phyloP scores from a whole-genome alignment of 1,284 basidiomycete genomes.

The Heimioporus retisporus region DNA sequence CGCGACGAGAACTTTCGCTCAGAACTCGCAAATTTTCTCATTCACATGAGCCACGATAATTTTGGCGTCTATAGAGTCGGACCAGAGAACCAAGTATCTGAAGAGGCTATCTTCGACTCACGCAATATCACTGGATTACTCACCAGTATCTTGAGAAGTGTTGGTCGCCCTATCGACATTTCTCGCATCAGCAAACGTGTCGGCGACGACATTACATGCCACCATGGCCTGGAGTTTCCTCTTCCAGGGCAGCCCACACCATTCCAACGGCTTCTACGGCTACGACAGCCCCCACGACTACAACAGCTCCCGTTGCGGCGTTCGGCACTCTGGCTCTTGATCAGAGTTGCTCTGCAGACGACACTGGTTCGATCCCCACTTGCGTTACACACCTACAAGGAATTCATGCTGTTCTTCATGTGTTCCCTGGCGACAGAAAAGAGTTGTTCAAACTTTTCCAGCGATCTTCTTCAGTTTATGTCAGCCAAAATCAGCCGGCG shows the following conservation, averaged over 20 bases:
- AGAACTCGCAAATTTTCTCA: slow-evolving; percentile 40
- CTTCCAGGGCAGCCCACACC: too few relatives aligned
- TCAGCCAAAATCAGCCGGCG: slow-evolving; percentile 25
- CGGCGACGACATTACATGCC: not conserved
- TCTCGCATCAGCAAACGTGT: slow-evolving; percentile 9
- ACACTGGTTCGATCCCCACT: not conserved
- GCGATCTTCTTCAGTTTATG: slow-evolving; percentile 26
- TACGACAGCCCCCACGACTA: not conserved
- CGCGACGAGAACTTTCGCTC: slow-evolving; percentile 29
- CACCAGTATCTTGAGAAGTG: slow-evolving; percentile 41
- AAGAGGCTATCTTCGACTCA: slow-evolving; percentile 41
- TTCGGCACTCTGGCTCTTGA: not conserved
- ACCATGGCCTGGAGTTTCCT: too few relatives aligned
- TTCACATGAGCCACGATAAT: slow-evolving; percentile 32
- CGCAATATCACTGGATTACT: slow-evolving; percentile 46
- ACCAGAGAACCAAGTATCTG: slow-evolving; percentile 1
- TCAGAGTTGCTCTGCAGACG: not conserved
- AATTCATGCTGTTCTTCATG: slow-evolving; percentile 22
- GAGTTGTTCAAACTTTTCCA: slow-evolving; percentile 29
- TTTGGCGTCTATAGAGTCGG: not conserved
- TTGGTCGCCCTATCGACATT: slow-evolving; percentile 30
- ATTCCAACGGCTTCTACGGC: too few relatives aligned
- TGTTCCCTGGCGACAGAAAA: slow-evolving; percentile 39
- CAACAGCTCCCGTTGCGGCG: not conserved
- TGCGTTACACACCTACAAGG: not conserved